These are phyloP conservation scores for Cucumis melo DNA, from an alignment of 306 rosid genomes.

Conservation along the genomic window DNA sequence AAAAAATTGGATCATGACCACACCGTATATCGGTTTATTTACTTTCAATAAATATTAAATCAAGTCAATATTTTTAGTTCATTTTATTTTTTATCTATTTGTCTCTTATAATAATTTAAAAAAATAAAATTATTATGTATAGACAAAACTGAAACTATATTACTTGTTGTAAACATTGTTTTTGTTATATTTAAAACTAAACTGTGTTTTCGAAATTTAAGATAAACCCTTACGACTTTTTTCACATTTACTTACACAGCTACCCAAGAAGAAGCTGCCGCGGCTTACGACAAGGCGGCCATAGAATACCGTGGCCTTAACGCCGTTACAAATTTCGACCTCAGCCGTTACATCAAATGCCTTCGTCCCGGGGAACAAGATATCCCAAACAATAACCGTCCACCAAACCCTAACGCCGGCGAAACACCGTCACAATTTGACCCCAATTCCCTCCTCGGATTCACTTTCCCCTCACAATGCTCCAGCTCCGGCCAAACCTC, in stretches of 20 bases:
- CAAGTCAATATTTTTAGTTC: no score
- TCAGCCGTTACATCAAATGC: conserved; percentile 55
- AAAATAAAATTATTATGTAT: no score
- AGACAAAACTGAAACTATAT: no score
- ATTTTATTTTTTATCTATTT: no score
- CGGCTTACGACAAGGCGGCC: conserved; percentile 87
- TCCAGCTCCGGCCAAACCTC: neutral
- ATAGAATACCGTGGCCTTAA: conserved; percentile 78
- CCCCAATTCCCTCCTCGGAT: conserved; percentile 15
- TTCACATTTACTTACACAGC: conserved; percentile 24
- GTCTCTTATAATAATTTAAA: no score
- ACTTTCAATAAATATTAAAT: no score
- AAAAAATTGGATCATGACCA: no score
- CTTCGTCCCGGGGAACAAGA: conserved; percentile 21
- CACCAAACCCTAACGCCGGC: conserved; percentile 8
- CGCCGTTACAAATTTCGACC: conserved; percentile 88
- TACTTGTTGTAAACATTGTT: no score
- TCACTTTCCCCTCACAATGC: conserved; percentile 8
- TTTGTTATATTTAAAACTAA: no score
- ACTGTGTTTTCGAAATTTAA: no score
- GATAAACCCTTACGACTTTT: no score
- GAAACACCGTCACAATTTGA: neutral
- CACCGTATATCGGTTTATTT: no score
- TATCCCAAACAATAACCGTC: conserved; percentile 7
- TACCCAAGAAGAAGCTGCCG: conserved; percentile 95